Base-by-base conservation (phyloP, 495 filamentous ascomycete genomes). In the Aspergillus cristatus region DNA sequence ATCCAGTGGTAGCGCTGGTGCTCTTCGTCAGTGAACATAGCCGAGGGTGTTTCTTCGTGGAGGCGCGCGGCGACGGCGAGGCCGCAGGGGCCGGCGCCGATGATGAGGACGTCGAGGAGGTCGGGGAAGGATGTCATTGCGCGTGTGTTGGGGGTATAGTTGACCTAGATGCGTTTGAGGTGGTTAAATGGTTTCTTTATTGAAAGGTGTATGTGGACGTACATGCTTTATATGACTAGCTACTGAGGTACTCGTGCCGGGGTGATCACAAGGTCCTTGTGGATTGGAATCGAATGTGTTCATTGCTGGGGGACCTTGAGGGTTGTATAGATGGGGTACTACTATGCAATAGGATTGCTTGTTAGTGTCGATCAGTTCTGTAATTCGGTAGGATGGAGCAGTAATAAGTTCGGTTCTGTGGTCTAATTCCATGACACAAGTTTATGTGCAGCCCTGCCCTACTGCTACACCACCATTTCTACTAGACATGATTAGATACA, bases 1-100 rank as follows among this genome's bases (percentile, higher is more conserved):
- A 81, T 75, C 76, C 75, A 80, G 49, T 78, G 73, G 49, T 77
- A 81, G 7, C 76, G 67, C 35, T 72, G 67, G 45, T 82, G 77
- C 44, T 80, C 77, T 39, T 75, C 72, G 51, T 80, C 78, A 2
- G 77, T 79, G 58, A 81, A 81, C 26, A 79, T 67, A 10, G 76
- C 74, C 0, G 74, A 78, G 6, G 76, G 76, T 2, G 76, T 79
- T 36, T 62, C 61, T 59, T 81, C 76, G 29, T 60, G 65, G 1
- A 82, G 58, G 3, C 76, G 67, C 3, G 76, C 71, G 6, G 77
- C 76, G 20, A 75, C 69, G 18, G 70, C 74, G 11, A 81, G 71
- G 14, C 76, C 76, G 41, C 75, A 78, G 5, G 78, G 75, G 7
- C 78, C 76, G 15, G 72, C 77, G 25, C 78, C 78, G 34, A 82